Evolutionary conservation across 805 yeast species (phyloP).

Genomic region (Ogataea trehaloabstinens): DNA sequence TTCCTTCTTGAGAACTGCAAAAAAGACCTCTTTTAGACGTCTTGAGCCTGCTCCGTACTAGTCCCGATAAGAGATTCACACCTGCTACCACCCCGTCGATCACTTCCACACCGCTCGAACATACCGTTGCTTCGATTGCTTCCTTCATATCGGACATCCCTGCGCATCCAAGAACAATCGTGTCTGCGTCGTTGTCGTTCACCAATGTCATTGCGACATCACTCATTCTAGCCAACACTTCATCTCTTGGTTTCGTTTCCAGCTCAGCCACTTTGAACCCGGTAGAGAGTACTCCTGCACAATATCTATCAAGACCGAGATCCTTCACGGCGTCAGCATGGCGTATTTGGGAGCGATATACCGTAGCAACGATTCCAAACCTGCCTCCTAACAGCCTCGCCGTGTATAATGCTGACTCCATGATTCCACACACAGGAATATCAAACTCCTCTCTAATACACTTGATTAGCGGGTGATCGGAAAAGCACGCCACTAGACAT

Average conservation of each 20-base stretch:
- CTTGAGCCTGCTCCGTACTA: slow-evolving; percentile 34
- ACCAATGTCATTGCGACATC: slow-evolving; percentile 22
- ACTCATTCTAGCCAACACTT: slow-evolving; percentile 27
- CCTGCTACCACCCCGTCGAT: slow-evolving; percentile 47
- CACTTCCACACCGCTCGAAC: slow-evolving; percentile 84
- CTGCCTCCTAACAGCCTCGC: slow-evolving; percentile 32
- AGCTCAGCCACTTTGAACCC: slow-evolving; percentile 32
- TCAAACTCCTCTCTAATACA: slow-evolving; percentile 35
- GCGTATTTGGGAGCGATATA: slow-evolving; percentile 29
- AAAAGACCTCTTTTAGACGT: slow-evolving; percentile 30
- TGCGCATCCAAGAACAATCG: slow-evolving; percentile 67
- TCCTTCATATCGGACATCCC: slow-evolving; percentile 89
- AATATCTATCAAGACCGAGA: slow-evolving; percentile 28
- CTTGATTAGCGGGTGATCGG: slow-evolving; percentile 34
- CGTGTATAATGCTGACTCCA: slow-evolving; percentile 34
- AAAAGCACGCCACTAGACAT: slow-evolving; percentile 34
- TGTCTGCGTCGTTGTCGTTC: slow-evolving; percentile 43
- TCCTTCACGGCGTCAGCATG: slow-evolving; percentile 29
- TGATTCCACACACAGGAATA: slow-evolving; percentile 32
- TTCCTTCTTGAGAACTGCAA: neutral
- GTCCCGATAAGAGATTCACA: slow-evolving; percentile 31
- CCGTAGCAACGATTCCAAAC: slow-evolving; percentile 34
- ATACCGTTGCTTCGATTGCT: slow-evolving; percentile 89
- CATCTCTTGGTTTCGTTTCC: slow-evolving; percentile 30
- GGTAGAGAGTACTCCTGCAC: slow-evolving; percentile 33